phyloP scores from a whole-genome alignment of 345 rosid species.

The Gossypium mustelinum region DNA sequence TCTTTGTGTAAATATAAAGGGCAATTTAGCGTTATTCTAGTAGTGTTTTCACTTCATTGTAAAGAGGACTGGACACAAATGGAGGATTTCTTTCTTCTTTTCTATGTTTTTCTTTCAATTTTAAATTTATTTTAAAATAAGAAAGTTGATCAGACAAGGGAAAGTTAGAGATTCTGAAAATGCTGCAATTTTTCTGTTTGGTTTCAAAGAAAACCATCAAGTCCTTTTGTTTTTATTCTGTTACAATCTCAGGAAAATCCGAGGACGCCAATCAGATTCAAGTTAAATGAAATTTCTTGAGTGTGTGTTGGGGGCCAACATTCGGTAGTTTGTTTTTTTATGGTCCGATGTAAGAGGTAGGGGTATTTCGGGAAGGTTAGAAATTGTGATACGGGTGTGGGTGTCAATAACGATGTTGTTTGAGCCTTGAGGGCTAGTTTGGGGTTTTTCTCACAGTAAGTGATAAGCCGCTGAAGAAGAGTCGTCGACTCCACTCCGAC shows the following conservation, averaged over 20 bases:
- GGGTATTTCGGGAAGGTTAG: background rate
- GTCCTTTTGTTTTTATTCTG: background rate
- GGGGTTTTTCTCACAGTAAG: background rate
- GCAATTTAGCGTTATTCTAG: background rate
- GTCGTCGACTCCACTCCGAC: background rate
- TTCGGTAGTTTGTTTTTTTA: background rate
- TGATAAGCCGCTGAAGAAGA: no score
- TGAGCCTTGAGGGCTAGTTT: background rate
- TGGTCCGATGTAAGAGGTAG: background rate
- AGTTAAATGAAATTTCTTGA: background rate
- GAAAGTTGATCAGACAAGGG: background rate
- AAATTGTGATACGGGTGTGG: background rate
- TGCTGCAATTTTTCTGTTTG: background rate
- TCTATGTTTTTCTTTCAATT: background rate
- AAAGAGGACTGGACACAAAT: constrained; percentile 5
- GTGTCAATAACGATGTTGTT: background rate
- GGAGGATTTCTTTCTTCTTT: background rate
- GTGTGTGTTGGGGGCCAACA: background rate
- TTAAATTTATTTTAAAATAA: background rate
- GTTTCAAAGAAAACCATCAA: background rate
- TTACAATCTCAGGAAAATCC: background rate
- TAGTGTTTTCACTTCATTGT: constrained; percentile 4
- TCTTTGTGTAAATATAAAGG: constrained; percentile 8
- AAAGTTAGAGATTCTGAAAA: background rate
- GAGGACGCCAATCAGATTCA: no score